These are phyloP conservation scores for Grigorovia humatica DNA, from an alignment of 805 yeast genomes.

Conservation along the genomic window DNA sequence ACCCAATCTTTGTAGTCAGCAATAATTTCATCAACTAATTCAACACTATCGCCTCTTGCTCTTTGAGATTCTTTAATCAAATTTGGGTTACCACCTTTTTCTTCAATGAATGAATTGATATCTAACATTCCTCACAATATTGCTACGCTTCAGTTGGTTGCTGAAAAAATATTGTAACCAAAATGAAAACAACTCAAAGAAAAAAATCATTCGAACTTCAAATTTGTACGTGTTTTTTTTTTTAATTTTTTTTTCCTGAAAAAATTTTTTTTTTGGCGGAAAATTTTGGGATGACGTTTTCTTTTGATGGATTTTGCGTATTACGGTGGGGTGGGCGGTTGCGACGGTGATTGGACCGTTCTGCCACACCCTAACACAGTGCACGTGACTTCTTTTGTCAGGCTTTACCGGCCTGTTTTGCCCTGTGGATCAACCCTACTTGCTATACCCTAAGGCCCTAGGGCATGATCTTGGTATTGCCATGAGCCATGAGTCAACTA, in stretches of 20 bases:
- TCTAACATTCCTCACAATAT: constrained; percentile 57
- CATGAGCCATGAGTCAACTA: no score
- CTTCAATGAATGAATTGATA: constrained; percentile 82
- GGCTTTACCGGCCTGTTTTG: neutral
- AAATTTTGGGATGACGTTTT: neutral
- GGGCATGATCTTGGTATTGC: no score
- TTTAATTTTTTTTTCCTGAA: no score
- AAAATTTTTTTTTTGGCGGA: neutral
- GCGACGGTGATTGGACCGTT: no score
- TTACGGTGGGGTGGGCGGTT: no score
- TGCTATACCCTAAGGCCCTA: no score
- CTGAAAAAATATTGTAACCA: no score
- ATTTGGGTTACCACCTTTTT: constrained; percentile 95
- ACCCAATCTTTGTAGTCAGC: constrained; percentile 89
- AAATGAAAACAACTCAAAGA: neutral
- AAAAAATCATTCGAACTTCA: neutral
- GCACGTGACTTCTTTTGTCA: neutral
- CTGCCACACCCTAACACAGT: no score
- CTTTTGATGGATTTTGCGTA: no score
- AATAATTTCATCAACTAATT: constrained; percentile 91
- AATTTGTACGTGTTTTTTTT: neutral
- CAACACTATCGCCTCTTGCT: constrained; percentile 92
- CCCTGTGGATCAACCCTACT: no score
- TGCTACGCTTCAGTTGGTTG: neutral
- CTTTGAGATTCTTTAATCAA: constrained; percentile 76